Conservation (phyloP, 768 basidiomycete species). For the Suillus sp. region DNA sequence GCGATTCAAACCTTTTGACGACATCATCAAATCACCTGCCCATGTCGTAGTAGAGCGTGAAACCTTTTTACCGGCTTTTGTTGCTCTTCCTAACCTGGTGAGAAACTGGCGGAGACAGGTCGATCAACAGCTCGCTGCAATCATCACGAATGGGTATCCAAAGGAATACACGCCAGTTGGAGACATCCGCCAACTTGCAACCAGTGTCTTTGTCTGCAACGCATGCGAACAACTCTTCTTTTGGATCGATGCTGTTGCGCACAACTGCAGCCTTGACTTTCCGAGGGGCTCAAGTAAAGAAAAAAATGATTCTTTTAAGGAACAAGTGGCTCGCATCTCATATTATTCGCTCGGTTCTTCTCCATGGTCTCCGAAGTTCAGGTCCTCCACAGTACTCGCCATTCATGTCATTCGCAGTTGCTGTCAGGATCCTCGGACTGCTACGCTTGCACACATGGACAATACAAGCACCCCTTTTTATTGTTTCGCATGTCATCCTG, state of each 20-base stretch:
- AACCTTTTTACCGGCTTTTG: slow-evolving; percentile 20
- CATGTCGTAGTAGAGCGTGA: slow-evolving; percentile 12
- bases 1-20: slow-evolving; percentile 23
- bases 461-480: background rate
- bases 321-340: background rate
- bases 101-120: slow-evolving; percentile 27
- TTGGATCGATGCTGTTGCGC: slow-evolving; percentile 8
- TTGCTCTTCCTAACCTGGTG: slow-evolving; percentile 20
- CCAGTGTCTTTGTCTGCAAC: slow-evolving; percentile 30
- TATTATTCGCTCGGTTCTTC: slow-evolving; percentile 4
- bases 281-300: background rate
- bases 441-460: slow-evolving; percentile 32
- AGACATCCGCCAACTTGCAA: slow-evolving; percentile 27
- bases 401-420: slow-evolving; percentile 8
- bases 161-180: slow-evolving; percentile 21
- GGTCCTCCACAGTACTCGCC: slow-evolving; percentile 5
- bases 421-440: slow-evolving; percentile 23
- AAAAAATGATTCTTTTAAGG: background rate
- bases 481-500: slow-evolving; percentile 4
- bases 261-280: slow-evolving; percentile 4
- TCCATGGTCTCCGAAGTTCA: slow-evolving; percentile 10
- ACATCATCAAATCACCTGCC: slow-evolving; percentile 27
- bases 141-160: slow-evolving; percentile 25
- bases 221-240: slow-evolving; percentile 13
- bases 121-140: slow-evolving; percentile 30